A percentile compares a stretch with the other conserved stretches of the same genome.
Conservation (phyloP, 2,329 filamentous ascomycete species). For the Calonectria crousiana region DNA sequence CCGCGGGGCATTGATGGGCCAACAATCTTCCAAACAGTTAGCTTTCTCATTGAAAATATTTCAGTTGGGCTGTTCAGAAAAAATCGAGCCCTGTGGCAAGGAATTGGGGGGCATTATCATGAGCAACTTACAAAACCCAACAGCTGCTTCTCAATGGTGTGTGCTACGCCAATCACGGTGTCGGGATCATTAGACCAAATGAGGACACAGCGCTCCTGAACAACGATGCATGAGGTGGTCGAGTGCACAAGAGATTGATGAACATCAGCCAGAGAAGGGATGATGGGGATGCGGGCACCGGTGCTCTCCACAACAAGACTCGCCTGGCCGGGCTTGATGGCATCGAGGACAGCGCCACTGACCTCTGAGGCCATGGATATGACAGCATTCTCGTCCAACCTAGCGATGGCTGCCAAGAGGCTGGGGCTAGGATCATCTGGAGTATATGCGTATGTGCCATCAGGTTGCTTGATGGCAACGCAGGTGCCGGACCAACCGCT, state of each 20-base stretch:
- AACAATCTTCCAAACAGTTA: constrained; percentile 32
- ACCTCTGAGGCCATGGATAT: constrained; percentile 44
- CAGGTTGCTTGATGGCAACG: constrained; percentile 39
- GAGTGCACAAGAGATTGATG: constrained; percentile 27
- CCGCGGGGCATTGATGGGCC: constrained; percentile 41
- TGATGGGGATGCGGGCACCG: constrained; percentile 40
- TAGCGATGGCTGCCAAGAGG: constrained; percentile 33
- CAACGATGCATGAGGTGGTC: constrained; percentile 38
- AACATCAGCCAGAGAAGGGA: constrained; percentile 34
- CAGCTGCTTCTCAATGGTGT: constrained; percentile 43
- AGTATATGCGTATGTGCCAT: constrained; percentile 35
- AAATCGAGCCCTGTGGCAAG: too few species aligned
- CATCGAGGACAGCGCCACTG: constrained; percentile 34
- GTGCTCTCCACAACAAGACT: constrained; percentile 37
- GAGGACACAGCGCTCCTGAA: constrained; percentile 37
- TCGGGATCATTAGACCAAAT: constrained; percentile 42
- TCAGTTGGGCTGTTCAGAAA: too few species aligned
- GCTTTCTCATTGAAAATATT: neutral
- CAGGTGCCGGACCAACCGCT: constrained; percentile 43
- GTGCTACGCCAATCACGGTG: constrained; percentile 38
- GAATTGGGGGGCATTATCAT: neutral
- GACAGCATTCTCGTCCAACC: constrained; percentile 36
- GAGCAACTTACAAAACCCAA: constrained; percentile 37
- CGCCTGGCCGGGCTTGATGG: constrained; percentile 34
- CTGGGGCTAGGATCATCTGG: constrained; percentile 40